Evolutionary conservation across 2,329 filamentous ascomycete species (phyloP).

Genomic region (Rhytidhysteron rufulum): DNA sequence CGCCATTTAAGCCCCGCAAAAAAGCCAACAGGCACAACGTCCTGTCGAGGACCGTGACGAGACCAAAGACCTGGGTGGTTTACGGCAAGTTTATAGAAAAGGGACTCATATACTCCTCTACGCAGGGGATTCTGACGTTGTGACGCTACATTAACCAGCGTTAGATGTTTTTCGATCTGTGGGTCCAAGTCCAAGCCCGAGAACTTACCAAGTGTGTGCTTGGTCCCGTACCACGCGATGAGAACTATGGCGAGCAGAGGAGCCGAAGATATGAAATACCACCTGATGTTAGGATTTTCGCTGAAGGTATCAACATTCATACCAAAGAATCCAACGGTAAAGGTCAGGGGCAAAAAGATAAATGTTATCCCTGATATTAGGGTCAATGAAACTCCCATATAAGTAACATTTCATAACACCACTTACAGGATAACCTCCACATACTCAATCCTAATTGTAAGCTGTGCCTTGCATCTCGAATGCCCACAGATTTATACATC

Average conservation of each 20-base stretch:
- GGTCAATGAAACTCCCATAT: too few relatives aligned
- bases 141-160: conserved; percentile 36
- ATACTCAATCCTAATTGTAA: conserved; percentile 48
- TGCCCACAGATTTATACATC: conserved; percentile 53
- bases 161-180: too few relatives aligned
- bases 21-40: conserved; percentile 38
- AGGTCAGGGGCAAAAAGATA: conserved; percentile 63
- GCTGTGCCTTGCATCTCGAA: conserved; percentile 48
- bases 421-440: conserved; percentile 54
- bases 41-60: conserved; percentile 41
- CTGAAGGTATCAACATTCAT: conserved; percentile 51
- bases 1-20: conserved; percentile 45
- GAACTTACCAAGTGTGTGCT: too few relatives aligned
- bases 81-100: conserved; percentile 47
- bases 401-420: too few relatives aligned
- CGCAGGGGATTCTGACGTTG: conserved; percentile 44
- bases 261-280: conserved; percentile 47
- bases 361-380: conserved; percentile 61
- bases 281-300: conserved; percentile 43
- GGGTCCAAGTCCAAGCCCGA: too few relatives aligned
- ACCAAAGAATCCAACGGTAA: conserved; percentile 47
- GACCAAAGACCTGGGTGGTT: conserved; percentile 48
- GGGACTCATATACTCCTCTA: conserved; percentile 48
- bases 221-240: conserved; percentile 46
- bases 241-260: conserved; percentile 47